Base-by-base conservation (phyloP, 495 filamentous ascomycete species). In the Podospora pseudocomata region DNA sequence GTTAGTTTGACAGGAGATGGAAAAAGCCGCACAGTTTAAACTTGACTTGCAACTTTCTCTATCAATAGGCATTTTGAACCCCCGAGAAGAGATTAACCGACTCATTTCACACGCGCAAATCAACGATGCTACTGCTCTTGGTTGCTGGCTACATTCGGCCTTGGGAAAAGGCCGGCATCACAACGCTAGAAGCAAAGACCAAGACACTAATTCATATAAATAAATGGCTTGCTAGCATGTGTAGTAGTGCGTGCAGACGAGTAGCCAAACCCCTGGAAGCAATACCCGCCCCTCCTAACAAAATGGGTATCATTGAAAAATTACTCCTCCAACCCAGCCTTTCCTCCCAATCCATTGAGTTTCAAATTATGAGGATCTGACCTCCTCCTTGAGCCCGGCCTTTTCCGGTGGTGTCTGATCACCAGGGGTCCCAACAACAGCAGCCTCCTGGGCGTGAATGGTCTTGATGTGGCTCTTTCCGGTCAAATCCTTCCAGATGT, bases 401-500 rank as follows among this genome's bases (percentile, higher is more conserved):
- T 79, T 78, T 63, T 78, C 75, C 11, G 74, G 63, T 16, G 77
- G 76, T n/a, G 75, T 79, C 6, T 56, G 67, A 27, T 78, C 73
- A 6, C 75, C 75, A 18, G 74, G 66, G 3, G 70, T 66, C 15
- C 57, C 65, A 23, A 56, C 62, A 9, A 69, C 63, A 1, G 68
- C 67, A 49, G 39, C 39, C 28, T 77, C 65, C 30, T 76, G 75
- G 1, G 77, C 77, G 9, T 80, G 79, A 49, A 81, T 77, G 2
- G 75, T 73, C 69, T 73, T 81, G 32, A 76, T 70, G 34, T 77
- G 77, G 67, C 79, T 84, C 77, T 80, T 88, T 0, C 93, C 93
- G 6, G 83, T 85, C 9, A 92, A 67, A 77, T 97, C 94, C 60
- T 86, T 72, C 34, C 77, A 84, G 69, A 97, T 92, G 64, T 84